Base-by-base conservation (phyloP, 495 filamentous ascomycete genomes). In the Tuber calosporum region DNA sequence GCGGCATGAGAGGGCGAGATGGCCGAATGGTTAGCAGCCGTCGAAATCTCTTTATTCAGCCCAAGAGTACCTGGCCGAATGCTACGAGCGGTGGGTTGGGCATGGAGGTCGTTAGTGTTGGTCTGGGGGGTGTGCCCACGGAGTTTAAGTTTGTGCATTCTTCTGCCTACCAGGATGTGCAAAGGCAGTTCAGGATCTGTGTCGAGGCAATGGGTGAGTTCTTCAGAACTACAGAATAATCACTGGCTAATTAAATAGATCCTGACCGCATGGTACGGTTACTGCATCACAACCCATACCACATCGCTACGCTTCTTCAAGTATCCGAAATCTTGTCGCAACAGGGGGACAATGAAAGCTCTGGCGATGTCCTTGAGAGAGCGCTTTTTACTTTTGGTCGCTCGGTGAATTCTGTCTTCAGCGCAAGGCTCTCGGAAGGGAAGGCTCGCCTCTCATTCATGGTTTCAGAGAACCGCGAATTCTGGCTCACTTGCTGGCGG, bases 311-410 rank as follows among this genome's bases (percentile, higher is more conserved):
- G 2, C 87, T 99, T 13, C 89, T 97, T 66, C 93, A 97, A 82
- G 93, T 95, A 34, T 96, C 93, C 70, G 93, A 94, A 82, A 90
- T 97, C 66, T 93, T 93, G 30, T 92, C 93, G 81, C 91, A 97
- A 66, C 91, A 97, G 79, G 86, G 91, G 43, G 94, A 98, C 80
- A 89, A 93, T 76, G 88, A 93, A 5, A 87, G 93, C 4, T 88
- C 94, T 2, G 90, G 92, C 37, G 95, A 98, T 77, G 87, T 97
- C 13, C 88, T 97, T 69, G 95, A 98, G 83, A 86, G 95, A 43
- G 93, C 94, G 2, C 86, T 99, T 17, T 98, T 97, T 84, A 92
- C 91, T 41, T 95, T 99, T 79, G 95, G 95, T 22, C 87, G 96
- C 15, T 91, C 93, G 7, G 87, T 90, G 1, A 89, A 93, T 72